Evolutionary conservation across 2,329 filamentous ascomycete genomes (phyloP), one percentile per base, ranked within the genome.

Genomic region (Clarireedia paspali): DNA sequence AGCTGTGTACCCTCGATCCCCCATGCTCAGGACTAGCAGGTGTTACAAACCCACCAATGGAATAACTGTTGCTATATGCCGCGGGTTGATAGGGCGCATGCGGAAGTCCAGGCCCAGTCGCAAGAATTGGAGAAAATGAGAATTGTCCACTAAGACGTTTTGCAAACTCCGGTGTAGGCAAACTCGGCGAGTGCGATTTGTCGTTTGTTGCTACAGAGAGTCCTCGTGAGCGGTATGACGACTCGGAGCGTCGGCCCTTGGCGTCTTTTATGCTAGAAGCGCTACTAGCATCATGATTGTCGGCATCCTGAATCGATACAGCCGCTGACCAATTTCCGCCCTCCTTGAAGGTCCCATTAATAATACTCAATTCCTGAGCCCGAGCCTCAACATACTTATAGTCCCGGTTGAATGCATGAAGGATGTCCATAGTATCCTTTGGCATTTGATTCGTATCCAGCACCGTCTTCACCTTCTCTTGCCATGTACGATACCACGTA

Each of bases 401-500:
- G 66, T 96, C 91, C 15, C 82, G 81, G 51, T 84, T 80, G 77
- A 95, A 97, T 10, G 85, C 82, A 40, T 82, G 80, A 57, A 91
- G 77, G 53, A 97, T 88, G 47, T 92, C 85, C 44, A 82, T 73
- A 17, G 91, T 70, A 51, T 89, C 85, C 14, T 85, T 82, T 6
- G 84, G 80, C 50, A 86, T 75, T 12, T 77, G 73, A 48, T 77
- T 76, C 53, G 87, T 82, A 36, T 85, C 83, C 5, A 96, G 77
- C 2, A 94, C 82, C 7, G 81, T 79, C 62, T 82, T 84, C 60
- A 96, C 81, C 74, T 95, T 96, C 63, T 88, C 86, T 64, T 88
- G 86, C 83, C 91, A 91, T 40, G 89, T 84, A 55, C 79, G 78
- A 68, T 86, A 91, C 92, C 92, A 99, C 49, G 82, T 79, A 17